Evolutionary conservation across 345 rosid species (phyloP), one percentile per base, ranked within the genome.

Genomic region (Brassica rapa): DNA sequence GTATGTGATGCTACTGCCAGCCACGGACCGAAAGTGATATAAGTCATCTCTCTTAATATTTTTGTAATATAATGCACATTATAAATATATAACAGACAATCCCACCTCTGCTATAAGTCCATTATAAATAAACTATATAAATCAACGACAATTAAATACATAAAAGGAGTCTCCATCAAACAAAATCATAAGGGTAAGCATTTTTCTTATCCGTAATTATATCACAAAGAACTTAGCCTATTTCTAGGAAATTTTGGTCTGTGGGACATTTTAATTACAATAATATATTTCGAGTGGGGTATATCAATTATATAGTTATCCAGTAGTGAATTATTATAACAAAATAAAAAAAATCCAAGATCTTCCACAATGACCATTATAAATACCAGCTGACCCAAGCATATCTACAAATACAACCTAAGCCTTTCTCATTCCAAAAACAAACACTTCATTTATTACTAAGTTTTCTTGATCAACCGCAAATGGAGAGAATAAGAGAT

Each of bases 401-500:
- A 75, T 75, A 70, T 64, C 24, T 75, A 23, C 80, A 70, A 30
- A 12, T 60, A 75, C 69, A 74, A 65, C 76, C 30, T 33, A 75
- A 71, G 29, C 73, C 73, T 70, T 65, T 32, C 73, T 43, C 32
- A 64, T 70, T 56, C 70, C 29, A 43, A 33, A 64, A 70, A 68
- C 73, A 41, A 65, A 59, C 23, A 16, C 69, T 57, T 63, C 55
- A 39, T 19, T 4, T 56, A 29, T 39, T 37, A 62, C 65, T 24
- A 4, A n/a, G 15, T n/a, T 67, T 29, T 30, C 51, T 46, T 23
- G 25, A 71, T 43, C 69, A 49, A 37, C 3, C 9, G 21, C 12
- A 24, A 46, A 91, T 91, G 95, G 99, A 93, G 27, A 88, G 77
- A 62, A 84, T 95, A 15, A 89, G 89, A 85, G 93, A 95, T 14